These are phyloP conservation scores for Monosporascus ibericus DNA, from an alignment of 2,329 filamentous ascomycete species.

Conservation along the genomic window DNA sequence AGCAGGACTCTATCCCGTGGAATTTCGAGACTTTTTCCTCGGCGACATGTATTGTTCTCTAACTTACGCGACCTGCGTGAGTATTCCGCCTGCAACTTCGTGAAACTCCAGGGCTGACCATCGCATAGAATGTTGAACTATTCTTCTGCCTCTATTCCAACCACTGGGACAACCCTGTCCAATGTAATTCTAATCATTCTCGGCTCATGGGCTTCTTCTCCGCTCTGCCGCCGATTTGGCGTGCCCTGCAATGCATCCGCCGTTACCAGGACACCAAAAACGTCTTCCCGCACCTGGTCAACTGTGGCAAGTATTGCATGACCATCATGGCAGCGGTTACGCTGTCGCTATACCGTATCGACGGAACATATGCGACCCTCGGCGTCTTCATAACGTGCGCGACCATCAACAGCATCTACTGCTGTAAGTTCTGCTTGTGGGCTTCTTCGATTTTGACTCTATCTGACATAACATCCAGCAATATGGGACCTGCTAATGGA, in stretches of 20 bases:
- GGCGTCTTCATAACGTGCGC: slow-evolving; percentile 77
- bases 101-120: slow-evolving; percentile 12
- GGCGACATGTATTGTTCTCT: slow-evolving; percentile 97
- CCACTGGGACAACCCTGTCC: slow-evolving; percentile 63
- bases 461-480: slow-evolving; percentile 35
- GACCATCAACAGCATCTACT: slow-evolving; percentile 76
- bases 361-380: slow-evolving; percentile 48
- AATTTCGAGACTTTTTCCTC: slow-evolving; percentile 95
- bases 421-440: slow-evolving; percentile 45
- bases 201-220: slow-evolving; percentile 80
- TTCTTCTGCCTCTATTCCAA: slow-evolving; percentile 93
- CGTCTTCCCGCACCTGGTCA: slow-evolving; percentile 85
- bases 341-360: slow-evolving; percentile 77
- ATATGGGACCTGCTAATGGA: slow-evolving; percentile 97
- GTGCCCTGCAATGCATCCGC: slow-evolving; percentile 81
- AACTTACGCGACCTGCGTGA: slow-evolving; percentile 80
- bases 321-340: slow-evolving; percentile 75
- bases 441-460: not conserved
- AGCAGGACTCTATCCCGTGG: slow-evolving; percentile 84
- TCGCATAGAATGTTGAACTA: slow-evolving; percentile 69
- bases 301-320: slow-evolving; percentile 84
- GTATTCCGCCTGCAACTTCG: slow-evolving; percentile 26
- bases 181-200: slow-evolving; percentile 84
- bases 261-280: slow-evolving; percentile 85
- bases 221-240: slow-evolving; percentile 80